phyloP scores from a whole-genome alignment of 371 early-diverging fungal genomes.

The Funneliformis caledonium region DNA sequence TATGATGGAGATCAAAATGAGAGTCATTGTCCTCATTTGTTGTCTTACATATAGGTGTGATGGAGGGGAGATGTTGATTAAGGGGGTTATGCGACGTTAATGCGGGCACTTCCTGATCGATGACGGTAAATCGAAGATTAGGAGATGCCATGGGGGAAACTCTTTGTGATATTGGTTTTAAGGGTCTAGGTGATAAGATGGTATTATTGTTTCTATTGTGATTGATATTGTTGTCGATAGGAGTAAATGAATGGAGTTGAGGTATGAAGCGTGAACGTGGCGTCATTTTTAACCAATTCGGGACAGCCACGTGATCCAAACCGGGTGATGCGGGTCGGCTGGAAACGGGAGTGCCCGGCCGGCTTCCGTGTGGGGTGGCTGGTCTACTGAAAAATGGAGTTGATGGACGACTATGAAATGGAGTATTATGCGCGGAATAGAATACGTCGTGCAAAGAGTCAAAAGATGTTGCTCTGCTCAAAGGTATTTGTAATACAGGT shows the following conservation, averaged over 20 bases:
- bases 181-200: conserved; percentile 22
- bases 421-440: conserved; percentile 26
- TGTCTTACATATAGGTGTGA: not conserved
- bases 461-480: conserved; percentile 28
- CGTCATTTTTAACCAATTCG: conserved; percentile 36
- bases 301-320: conserved; percentile 15
- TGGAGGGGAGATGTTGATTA: not conserved
- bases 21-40: not conserved
- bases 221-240: not conserved
- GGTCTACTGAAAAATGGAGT: conserved; percentile 29
- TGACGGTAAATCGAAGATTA: not conserved
- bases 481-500: conserved; percentile 2
- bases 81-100: conserved; percentile 3
- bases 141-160: not conserved
- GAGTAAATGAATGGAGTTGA: not conserved
- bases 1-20: too few species aligned
- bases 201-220: not conserved
- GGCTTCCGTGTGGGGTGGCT: not conserved
- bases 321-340: conserved; percentile 26
- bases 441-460: conserved; percentile 34
- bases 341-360: not conserved
- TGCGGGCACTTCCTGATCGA: conserved; percentile 1
- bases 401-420: conserved; percentile 14
- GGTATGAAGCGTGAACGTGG: not conserved
- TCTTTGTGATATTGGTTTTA: not conserved